These are phyloP conservation scores for Yarrowia sp. DNA, from an alignment of 805 yeast species.

Conservation along the genomic window DNA sequence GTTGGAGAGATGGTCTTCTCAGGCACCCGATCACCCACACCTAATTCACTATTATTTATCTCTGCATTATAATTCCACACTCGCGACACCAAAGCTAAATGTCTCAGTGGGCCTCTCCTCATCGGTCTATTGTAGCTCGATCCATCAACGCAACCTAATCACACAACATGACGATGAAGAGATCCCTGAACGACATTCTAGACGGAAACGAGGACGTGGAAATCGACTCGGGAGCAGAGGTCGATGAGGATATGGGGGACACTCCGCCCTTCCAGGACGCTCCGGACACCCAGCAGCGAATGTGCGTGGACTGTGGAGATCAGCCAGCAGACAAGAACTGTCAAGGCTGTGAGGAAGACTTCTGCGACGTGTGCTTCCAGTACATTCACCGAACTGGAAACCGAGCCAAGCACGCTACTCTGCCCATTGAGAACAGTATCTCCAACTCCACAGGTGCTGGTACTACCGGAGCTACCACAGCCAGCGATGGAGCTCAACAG, in stretches of 20 bases:
- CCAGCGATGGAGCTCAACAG: conserved; percentile 16
- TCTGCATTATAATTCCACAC: too few relatives aligned
- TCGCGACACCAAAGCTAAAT: conserved; percentile 2
- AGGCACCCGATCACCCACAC: too few relatives aligned
- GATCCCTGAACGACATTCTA: conserved; percentile 22
- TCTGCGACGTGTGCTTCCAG: conserved; percentile 66
- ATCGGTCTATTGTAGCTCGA: background rate
- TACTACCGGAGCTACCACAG: background rate
- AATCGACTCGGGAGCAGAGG: background rate
- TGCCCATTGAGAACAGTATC: conserved; percentile 26
- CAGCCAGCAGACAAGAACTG: conserved; percentile 67
- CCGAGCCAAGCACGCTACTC: conserved; percentile 34
- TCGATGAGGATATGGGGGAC: background rate
- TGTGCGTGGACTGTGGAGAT: conserved; percentile 70
- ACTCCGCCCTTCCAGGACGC: background rate
- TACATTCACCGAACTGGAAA: conserved; percentile 66
- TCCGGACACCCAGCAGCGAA: conserved; percentile 27
- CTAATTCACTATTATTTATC: too few relatives aligned
- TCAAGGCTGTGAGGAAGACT: conserved; percentile 58
- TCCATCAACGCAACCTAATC: background rate
- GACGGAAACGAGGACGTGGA: conserved; percentile 21
- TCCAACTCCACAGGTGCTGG: background rate
- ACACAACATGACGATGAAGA: conserved; percentile 4
- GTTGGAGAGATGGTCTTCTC: too few relatives aligned
- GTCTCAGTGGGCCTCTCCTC: background rate